Base-by-base conservation (phyloP, 441 rosid genomes). In the Flueggea neowawraea region DNA sequence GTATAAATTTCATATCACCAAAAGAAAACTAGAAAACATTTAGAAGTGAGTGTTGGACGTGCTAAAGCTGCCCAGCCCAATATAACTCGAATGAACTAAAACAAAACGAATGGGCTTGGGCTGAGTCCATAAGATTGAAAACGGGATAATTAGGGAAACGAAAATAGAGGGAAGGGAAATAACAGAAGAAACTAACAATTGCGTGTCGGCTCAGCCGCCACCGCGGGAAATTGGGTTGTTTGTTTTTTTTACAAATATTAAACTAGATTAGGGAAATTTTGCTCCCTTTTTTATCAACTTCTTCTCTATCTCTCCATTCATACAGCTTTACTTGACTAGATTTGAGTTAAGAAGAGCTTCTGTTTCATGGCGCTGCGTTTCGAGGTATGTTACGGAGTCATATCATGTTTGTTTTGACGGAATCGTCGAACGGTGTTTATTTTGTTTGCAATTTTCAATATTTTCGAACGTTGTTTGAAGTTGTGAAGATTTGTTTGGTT, bases 331-430 rank as follows among this genome's bases (percentile, higher is more conserved):
- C 56, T 12, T n/a, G 6, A 47, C 6, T n/a, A 47, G 12, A 11
- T 47, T 47, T 10, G 50, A 14, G 50, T 14, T 11, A 47, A 14
- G 14, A 10, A 22, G 50, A 47, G 14, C 50, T 47, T 47, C n/a
- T 47, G 50, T 47, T n/a, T 12, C n/a, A 77, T 77, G 84, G 84
- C 84, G 54, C 82, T 80, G 58, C 80, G 76, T 63, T 80, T 77
- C 50, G 84, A 80, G 76, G 82, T 75, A 61, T 14, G 14, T 3
- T 16, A 10, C 31, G 12, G 5, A 10, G 53, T 13, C 12, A 47
- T 12, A 10, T 62, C 12, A 0, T 10, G 3, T 13, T 55, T 53
- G 12, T 39, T 43, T 10, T 45, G 11, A 16, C 22, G 11, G 3
- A n/a, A n/a, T n/a, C n/a, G n/a, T n/a, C n/a, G n/a, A n/a, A n/a